Base-by-base conservation (phyloP, 1,139 yeast species). In the Pichia sp. region DNA sequence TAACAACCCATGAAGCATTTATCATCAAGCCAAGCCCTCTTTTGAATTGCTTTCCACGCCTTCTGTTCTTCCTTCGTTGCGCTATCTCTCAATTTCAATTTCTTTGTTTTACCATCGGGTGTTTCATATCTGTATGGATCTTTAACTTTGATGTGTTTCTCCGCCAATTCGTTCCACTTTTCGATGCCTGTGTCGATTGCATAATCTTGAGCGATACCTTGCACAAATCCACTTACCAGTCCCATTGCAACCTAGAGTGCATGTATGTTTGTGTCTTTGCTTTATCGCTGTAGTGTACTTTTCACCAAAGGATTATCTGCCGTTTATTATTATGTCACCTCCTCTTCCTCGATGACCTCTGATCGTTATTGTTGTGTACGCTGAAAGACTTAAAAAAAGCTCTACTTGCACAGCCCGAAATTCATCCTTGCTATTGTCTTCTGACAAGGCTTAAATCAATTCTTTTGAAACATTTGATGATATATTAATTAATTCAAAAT, bases 21-120 rank as follows among this genome's bases (percentile, higher is more conserved):
- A 58, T 89, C 97, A 55, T 88, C 89, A 8, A 71, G 56, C 96
- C 96, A 89, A 0, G 96, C 96, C 49, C 74, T 70, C 38, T 64
- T 69, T 54, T 81, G 89, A n/a, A 88, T 68, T 32, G 60, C 63
- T 54, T 78, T 82, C 93, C 93, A 88, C 11, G 72, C 63, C 53
- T 73, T 72, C 36, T 72, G 75, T 51, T 86, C 94, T 30, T 69
- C 66, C 40, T 73, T 72, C n/a, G 81, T 69, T 25, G 78, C 69
- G 22, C 71, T 69, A 3, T 68, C 69, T 0, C 88, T 81, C 12
- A 85, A 69, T 50, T 72, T 71, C 25, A 84, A 68, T 44, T 77
- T 71, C 32, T 71, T 70, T 14, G 64, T 60, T 39, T 68, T 62
- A 58, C 94, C 71, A 56, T 69, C 57, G 1, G 66, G 55, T 52